Conservation (phyloP, 208 protist species). For the Polymyxa betae region DNA sequence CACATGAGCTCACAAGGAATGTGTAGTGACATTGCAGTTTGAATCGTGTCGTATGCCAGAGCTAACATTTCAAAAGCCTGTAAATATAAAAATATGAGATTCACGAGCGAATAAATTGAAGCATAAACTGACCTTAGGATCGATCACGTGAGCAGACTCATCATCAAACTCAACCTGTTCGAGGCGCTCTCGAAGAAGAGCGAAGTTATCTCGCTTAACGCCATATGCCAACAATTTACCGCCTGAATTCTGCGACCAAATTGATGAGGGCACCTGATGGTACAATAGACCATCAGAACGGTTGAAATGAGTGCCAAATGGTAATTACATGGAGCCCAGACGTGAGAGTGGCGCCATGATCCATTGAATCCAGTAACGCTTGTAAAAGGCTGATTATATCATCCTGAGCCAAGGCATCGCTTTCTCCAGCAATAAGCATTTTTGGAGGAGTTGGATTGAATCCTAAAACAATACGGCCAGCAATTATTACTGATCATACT, state of each 20-base stretch:
- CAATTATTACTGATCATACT: no score
- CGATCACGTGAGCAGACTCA: neutral
- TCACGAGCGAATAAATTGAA: neutral
- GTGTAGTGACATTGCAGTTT: constrained; percentile 36
- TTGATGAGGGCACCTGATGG: neutral
- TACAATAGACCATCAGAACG: neutral
- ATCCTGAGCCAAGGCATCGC: no score
- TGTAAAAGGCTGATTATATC: neutral
- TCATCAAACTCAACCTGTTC: neutral
- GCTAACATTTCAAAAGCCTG: constrained; percentile 9
- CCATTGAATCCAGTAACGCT: neutral
- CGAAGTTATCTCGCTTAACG: constrained; percentile 14
- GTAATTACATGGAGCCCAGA: neutral
- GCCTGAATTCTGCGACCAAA: neutral
- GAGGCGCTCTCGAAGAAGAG: neutral
- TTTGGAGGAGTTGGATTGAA: no score
- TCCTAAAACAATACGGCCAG: no score
- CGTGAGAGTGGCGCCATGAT: neutral
- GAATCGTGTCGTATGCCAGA: neutral
- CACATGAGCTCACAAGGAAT: constrained; percentile 20
- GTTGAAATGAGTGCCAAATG: no score
- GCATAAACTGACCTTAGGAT: neutral
- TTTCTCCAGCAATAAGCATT: no score
- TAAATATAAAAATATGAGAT: neutral
- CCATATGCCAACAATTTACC: neutral